Evolutionary conservation across 441 rosid genomes (phyloP), one percentile per base, ranked within the genome.

Genomic region (Gossypium laxum): DNA sequence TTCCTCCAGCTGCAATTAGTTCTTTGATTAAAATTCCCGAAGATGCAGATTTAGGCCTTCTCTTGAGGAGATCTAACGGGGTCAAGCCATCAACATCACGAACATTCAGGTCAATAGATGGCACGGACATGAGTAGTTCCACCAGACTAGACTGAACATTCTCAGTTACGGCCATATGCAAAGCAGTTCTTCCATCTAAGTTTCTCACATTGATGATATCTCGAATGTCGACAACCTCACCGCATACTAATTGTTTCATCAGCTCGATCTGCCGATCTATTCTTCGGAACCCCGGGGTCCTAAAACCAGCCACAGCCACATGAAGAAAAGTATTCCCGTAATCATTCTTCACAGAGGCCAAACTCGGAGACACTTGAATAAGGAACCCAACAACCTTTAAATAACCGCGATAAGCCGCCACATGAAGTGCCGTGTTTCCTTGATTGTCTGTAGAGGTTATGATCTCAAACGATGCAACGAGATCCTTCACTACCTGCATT

Each of bases 291-390:
- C 99, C 96, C 0, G 91, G 77, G 1, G 87, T 84, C 52, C 86
- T 79, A 61, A 92, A 92, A 64, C 92, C 92, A 5, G 92, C 85
- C 30, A 95, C 95, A 21, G 87, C 97, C 85, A 84, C 80, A 72
- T 92, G 98, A 72, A 95, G 91, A 71, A 87, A 92, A 56, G 97
- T 88, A 79, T 91, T 91, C 3, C 98, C 98, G 17, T 78, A 74
- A 11, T 70, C 72, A 82, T 94, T 94, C 15, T 79, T 80, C 12
- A 32, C 7, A 0, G 80, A 80, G 60, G 79, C 74, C 55, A 89
- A 72, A 32, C 83, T 74, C 10, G 88, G 86, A 73, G 85, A 79
- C 74, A 81, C 67, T 5, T 10, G 74, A 51, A 94, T 71, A 50
- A 94, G 83, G 75, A 84, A 67, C 73, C 85, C 85, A 26, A 81